Conservation (phyloP, 805 yeast species). For the Starmerella sirachaensis region DNA sequence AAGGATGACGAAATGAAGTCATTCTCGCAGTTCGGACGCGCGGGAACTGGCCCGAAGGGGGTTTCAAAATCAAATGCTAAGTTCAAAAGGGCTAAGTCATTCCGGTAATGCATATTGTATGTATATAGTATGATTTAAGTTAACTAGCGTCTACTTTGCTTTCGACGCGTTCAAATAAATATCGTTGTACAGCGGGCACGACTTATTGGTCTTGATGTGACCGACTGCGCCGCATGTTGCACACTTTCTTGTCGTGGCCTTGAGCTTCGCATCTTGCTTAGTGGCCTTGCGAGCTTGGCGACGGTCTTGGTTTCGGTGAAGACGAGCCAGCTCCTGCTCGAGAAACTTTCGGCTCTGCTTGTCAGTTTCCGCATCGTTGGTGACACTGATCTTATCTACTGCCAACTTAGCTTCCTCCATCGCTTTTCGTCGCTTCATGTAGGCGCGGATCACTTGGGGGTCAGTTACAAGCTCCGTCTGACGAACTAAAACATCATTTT, state of each 20-base stretch:
- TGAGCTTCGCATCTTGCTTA: conserved; percentile 54
- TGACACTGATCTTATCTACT: conserved; percentile 60
- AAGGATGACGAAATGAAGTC: too few species aligned
- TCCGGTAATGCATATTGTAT: too few species aligned
- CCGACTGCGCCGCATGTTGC: conserved; percentile 94
- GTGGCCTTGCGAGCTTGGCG: conserved; percentile 45
- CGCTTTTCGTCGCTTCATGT: conserved; percentile 56
- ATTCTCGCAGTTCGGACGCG: too few species aligned
- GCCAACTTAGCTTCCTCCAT: conserved; percentile 55
- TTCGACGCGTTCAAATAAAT: conserved; percentile 23
- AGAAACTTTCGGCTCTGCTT: conserved; percentile 61
- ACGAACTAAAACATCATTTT: conserved; percentile 76
- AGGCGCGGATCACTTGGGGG: conserved; percentile 77
- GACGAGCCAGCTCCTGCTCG: conserved; percentile 71
- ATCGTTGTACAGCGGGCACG: conserved; percentile 78
- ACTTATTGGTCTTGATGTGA: conserved; percentile 80
- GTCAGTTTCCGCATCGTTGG: conserved; percentile 76
- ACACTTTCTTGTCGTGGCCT: conserved; percentile 68
- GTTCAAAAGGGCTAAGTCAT: too few species aligned
- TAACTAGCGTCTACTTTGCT: too few species aligned
- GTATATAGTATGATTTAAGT: too few species aligned
- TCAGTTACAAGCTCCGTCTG: conserved; percentile 67
- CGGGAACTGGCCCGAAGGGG: too few species aligned
- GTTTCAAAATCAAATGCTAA: too few species aligned
- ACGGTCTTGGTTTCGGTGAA: conserved; percentile 64